These are phyloP conservation scores for Ophiostoma quercus DNA, from an alignment of 2,329 filamentous ascomycete species.

Conservation along the genomic window DNA sequence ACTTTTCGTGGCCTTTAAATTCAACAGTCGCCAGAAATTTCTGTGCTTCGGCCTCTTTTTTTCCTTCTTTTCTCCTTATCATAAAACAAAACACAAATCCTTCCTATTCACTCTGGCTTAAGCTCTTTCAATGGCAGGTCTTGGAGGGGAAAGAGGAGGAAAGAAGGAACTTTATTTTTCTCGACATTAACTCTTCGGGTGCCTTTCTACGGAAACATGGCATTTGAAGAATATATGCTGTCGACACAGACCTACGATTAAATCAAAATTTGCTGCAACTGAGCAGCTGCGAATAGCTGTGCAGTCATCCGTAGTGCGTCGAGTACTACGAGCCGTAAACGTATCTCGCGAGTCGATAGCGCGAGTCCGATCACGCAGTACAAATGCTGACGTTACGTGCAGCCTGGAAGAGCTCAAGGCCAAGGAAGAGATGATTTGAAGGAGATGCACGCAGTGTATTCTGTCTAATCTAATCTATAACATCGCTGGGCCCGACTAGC, in stretches of 20 bases:
- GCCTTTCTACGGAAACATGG: conserved; percentile 31
- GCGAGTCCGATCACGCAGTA: not conserved
- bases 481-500: not conserved
- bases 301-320: not conserved
- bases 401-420: not conserved
- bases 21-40: not conserved
- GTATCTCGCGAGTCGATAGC: too few relatives aligned
- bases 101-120: conserved; percentile 65
- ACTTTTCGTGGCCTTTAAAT: not conserved
- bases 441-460: not conserved
- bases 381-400: not conserved
- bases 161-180: conserved; percentile 41
- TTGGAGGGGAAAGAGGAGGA: conserved; percentile 67
- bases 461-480: not conserved
- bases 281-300: not conserved
- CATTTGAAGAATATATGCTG: conserved; percentile 35
- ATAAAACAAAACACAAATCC: conserved; percentile 43
- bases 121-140: conserved; percentile 50
- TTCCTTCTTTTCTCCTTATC: conserved; percentile 35
- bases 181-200: conserved; percentile 57
- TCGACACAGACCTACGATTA: conserved; percentile 34
- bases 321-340: not conserved
- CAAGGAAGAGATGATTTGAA: not conserved
- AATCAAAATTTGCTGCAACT: not conserved
- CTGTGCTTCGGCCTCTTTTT: conserved; percentile 12